Percentiles rank a stretch among this genome's conserved stretches.
Conservation (phyloP, 805 yeast genomes). For the Wickerhamomyces queroliae region DNA sequence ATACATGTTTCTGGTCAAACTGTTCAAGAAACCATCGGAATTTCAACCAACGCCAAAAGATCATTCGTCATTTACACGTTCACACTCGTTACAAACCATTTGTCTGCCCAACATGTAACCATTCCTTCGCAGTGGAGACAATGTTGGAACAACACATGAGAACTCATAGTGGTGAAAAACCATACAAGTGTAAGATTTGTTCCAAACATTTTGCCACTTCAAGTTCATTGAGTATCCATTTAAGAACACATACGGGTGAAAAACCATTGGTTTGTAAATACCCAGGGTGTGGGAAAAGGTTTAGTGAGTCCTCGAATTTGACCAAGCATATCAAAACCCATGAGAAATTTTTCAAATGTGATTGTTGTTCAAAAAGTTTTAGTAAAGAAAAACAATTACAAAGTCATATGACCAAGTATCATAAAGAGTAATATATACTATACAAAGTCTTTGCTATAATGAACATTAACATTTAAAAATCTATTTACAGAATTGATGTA, state of each 20-base stretch:
- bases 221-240: slow-evolving; percentile 77
- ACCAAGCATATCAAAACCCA: slow-evolving; percentile 87
- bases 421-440: slow-evolving; percentile 1
- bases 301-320: slow-evolving; percentile 84
- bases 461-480: neutral
- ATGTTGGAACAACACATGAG: slow-evolving; percentile 79
- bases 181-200: slow-evolving; percentile 69
- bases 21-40: slow-evolving; percentile 60
- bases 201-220: slow-evolving; percentile 77
- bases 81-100: slow-evolving; percentile 86
- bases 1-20: slow-evolving; percentile 72
- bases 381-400: slow-evolving; percentile 35
- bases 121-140: slow-evolving; percentile 68
- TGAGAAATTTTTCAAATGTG: slow-evolving; percentile 45
- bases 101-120: slow-evolving; percentile 63
- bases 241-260: slow-evolving; percentile 84
- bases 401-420: slow-evolving; percentile 30
- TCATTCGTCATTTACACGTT: slow-evolving; percentile 78
- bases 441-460: neutral
- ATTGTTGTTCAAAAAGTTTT: slow-evolving; percentile 46
- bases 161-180: slow-evolving; percentile 87
- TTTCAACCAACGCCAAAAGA: slow-evolving; percentile 81
- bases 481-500: neutral
- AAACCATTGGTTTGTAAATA: slow-evolving; percentile 77
- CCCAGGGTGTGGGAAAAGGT: slow-evolving; percentile 78